These are phyloP conservation scores for Kodamaea kaohsiungensis DNA, from an alignment of 805 yeast genomes.

Conservation along the genomic window DNA sequence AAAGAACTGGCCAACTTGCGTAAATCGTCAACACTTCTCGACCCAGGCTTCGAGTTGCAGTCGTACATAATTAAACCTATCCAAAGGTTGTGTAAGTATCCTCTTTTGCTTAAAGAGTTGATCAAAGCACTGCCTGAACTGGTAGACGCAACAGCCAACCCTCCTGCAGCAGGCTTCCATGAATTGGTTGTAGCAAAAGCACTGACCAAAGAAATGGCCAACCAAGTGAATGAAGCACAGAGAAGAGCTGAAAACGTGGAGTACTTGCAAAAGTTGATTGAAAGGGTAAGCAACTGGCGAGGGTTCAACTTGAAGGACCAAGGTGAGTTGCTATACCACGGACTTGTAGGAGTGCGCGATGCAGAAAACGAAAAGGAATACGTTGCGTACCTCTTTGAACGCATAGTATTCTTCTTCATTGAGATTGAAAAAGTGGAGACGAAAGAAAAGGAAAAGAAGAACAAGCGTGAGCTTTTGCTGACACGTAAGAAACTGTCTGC, in stretches of 20 bases:
- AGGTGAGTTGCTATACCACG: constrained; percentile 82
- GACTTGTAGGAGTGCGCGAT: constrained; percentile 68
- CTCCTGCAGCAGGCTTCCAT: constrained; percentile 40
- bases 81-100: constrained; percentile 95
- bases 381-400: constrained; percentile 84
- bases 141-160: constrained; percentile 10
- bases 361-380: constrained; percentile 80
- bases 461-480: constrained; percentile 42
- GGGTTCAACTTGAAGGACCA: constrained; percentile 78
- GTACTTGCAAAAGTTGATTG: constrained; percentile 63
- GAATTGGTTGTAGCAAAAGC: constrained; percentile 73
- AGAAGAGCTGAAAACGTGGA: constrained; percentile 85
- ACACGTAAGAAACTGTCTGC: constrained; percentile 51
- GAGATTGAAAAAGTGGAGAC: constrained; percentile 25
- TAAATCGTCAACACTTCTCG: constrained; percentile 60
- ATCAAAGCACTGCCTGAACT: constrained; percentile 58
- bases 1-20: constrained; percentile 59
- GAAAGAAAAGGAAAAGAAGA: constrained; percentile 31
- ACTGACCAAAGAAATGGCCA: constrained; percentile 81
- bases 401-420: constrained; percentile 50
- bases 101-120: constrained; percentile 75
- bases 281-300: constrained; percentile 86
- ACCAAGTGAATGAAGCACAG: constrained; percentile 89
- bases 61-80: constrained; percentile 90
- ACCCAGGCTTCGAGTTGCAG: constrained; percentile 86